Evolutionary conservation across 805 yeast genomes (phyloP), one percentile per base, ranked within the genome.

Genomic region (Metschnikowia koreensis): DNA sequence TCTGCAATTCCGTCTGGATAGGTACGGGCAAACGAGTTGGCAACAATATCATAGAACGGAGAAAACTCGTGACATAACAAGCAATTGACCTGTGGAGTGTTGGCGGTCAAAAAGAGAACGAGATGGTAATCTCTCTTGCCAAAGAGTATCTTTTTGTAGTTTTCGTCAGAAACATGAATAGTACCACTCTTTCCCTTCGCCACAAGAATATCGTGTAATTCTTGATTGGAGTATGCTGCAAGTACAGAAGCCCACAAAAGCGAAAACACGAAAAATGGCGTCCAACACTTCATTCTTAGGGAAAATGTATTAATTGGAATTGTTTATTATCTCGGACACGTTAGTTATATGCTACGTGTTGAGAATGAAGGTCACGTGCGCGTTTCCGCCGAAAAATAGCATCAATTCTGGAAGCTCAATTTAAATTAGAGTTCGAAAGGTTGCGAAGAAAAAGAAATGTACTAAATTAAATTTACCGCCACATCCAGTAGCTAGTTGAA

Each of bases 51-150:
- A 61, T 68, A 88, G 41, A 79, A 80, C 2, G 97, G 96, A 27
- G 78, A 82, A 60, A 87, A 79, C 41, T 84, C 82, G 9, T 71
- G 60, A 77, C 99, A 94, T 47, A 88, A 73, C 1, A 74, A 73
- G 72, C 99, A 94, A 11, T 88, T 89, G 63, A 92, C 80, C 54
- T 81, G 81, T 1, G 89, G 77, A 45, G 84, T 78, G 9, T 85
- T 80, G 2, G 97, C 90, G 0, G 97, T 87, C 54, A 93, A 70
- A 50, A 86, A 76, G 33, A 83, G 61, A 11, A 87, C 76, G n/a
- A 88, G 63, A 38, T 86, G 78, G 66, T 81, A 83, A 60, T 89
- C 90, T 62, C 93, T 78, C 22, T 83, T 81, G 5, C 89, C 89
- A 27, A 71, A 71, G 50, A 89, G 70, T 17, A 85, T 64, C 13